phyloP scores from a whole-genome alignment of 1,284 basidiomycete genomes.

The Melampsora abietis-canadensis region DNA sequence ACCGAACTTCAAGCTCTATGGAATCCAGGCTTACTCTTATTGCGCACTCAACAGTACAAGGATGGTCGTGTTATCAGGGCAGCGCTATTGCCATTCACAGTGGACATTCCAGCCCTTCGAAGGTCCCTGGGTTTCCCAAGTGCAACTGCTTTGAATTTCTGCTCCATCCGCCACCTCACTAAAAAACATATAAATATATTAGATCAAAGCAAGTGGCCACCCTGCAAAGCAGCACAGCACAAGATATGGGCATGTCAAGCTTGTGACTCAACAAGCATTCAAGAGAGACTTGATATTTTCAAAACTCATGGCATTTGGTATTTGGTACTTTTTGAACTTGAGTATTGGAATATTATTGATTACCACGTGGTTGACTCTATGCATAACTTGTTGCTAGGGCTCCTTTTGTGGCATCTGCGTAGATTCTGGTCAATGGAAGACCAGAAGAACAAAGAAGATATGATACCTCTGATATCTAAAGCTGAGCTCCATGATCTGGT shows the following conservation, averaged over 20 bases:
- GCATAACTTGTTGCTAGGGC: too few species aligned
- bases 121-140: background rate
- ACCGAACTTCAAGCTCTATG: conserved; percentile 52
- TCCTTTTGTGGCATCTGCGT: conserved; percentile 20
- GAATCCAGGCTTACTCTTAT: conserved; percentile 48
- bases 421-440: conserved; percentile 24
- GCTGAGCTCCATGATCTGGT: background rate
- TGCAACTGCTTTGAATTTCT: background rate
- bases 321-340: background rate
- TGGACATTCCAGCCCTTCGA: too few species aligned
- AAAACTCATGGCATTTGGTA: background rate
- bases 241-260: background rate
- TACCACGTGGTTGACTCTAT: too few species aligned
- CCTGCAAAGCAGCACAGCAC: too few species aligned
- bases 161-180: conserved; percentile 27
- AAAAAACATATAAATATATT: too few species aligned
- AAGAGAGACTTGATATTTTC: background rate
- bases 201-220: too few species aligned
- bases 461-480: background rate
- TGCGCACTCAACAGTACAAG: too few species aligned
- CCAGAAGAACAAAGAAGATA: conserved; percentile 8
- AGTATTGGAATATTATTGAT: too few species aligned
- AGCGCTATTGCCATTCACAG: too few species aligned
- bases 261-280: conserved; percentile 18
- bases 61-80: too few species aligned